Base-by-base conservation (phyloP, 208 protist genomes). In the Vickermania ingenoplastis region DNA sequence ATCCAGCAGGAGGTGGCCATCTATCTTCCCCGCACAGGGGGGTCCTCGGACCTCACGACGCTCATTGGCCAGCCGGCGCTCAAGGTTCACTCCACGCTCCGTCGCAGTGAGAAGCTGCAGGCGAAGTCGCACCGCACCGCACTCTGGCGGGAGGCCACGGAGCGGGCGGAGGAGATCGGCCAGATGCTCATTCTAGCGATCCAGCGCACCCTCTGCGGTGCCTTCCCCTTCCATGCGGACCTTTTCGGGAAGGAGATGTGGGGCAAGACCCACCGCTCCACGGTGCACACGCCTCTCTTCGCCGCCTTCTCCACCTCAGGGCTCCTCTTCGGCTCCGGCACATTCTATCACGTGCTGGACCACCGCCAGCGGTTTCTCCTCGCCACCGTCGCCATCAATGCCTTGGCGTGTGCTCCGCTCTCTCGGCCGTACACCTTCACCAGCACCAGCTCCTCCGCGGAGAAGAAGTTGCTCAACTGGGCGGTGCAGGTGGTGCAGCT, bases 251-350 rank as follows among this genome's bases (percentile, higher is more conserved):
- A 55, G 17, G 25, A 28, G 4, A 63, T 63, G 59, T 63, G 59
- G 59, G 17, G 58, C 75, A 57, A 62, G 27, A 55, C 23, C n/a
- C 49, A 69, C 1, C 67, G 56, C 65, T 36, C 55, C 0, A 17
- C n/a, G 23, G 53, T 55, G 31, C 25, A 54, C 14, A 30, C 53
- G 2, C 62, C 67, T 27, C 57, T 86, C 26, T 57, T 79, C 51
- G 73, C 83, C 7, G 68, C 61, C 21, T 90, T 73, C 62, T 81
- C 75, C n/a, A 70, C 72, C 22, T 75, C 67, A 48, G 83, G 83
- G 0, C 67, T 90, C 26, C 69, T 90, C 26, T 65, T 58, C 41
- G 73, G 76, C 17, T 86, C 79, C 14, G 51, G 66, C 0, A 57
- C 25, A 11, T 90, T 83, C 57, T 69, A 57, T 27, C 3, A 25